Evolutionary conservation across 2,329 filamentous ascomycete genomes (phyloP).

Genomic region (Dactylellina sp.): DNA sequence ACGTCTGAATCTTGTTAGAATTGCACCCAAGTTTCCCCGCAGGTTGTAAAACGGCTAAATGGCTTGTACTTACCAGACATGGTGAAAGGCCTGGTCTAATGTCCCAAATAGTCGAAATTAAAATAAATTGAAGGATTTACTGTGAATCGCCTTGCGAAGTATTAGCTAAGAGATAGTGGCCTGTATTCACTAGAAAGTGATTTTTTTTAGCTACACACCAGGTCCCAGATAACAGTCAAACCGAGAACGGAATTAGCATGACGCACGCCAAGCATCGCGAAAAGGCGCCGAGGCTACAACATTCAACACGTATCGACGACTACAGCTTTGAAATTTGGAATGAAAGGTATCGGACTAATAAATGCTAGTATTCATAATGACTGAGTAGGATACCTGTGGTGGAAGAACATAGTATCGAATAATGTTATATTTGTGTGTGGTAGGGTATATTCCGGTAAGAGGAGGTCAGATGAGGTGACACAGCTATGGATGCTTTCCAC

Average conservation of each 20-base stretch:
- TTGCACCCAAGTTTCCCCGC: no score
- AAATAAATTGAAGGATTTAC: conserved; percentile 33
- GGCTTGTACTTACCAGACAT: conserved; percentile 16
- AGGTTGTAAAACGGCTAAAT: no score
- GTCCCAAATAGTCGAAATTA: neutral
- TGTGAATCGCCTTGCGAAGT: conserved; percentile 21
- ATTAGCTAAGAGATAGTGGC: conserved; percentile 6
- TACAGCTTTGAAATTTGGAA: neutral
- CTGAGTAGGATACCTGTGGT: conserved; percentile 3
- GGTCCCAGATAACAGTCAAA: neutral
- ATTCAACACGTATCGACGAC: conserved; percentile 26
- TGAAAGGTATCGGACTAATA: no score
- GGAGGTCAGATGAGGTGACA: no score
- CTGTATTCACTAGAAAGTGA: no score
- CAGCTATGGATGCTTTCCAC: conserved; percentile 27
- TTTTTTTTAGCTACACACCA: no score
- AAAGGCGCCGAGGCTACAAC: conserved; percentile 6
- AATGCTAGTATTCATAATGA: neutral
- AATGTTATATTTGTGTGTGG: conserved; percentile 17
- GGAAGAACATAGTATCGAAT: neutral
- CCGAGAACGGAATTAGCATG: no score
- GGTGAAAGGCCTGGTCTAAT: neutral
- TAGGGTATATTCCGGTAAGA: neutral
- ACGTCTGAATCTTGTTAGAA: conserved; percentile 6
- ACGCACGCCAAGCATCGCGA: conserved; percentile 52